A percentile compares a stretch with the other conserved stretches of the same genome.
phyloP scores from a whole-genome alignment of 78 protist species.

The Emiliania huxleyi region DNA sequence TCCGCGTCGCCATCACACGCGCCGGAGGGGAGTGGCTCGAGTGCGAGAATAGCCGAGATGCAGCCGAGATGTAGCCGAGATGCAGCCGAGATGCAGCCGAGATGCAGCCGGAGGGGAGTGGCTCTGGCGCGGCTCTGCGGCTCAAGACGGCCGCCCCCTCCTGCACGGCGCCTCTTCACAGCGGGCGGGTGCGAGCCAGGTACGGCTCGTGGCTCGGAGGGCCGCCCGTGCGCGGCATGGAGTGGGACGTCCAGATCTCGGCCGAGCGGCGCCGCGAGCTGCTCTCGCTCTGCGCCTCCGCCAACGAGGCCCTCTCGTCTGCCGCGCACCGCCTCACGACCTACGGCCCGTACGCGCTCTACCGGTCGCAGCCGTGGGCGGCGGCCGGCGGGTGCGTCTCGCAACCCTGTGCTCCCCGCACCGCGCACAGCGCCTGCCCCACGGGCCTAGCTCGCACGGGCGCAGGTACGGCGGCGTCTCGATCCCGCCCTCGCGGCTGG shows the following conservation, averaged over 20 bases:
- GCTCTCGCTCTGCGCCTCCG: background rate
- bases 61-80: no score
- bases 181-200: no score
- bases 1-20: background rate
- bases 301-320: background rate
- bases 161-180: no score
- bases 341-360: background rate
- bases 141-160: no score
- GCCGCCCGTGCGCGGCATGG: background rate
- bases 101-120: no score
- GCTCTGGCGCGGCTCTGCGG: no score
- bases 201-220: background rate
- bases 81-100: no score
- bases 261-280: background rate
- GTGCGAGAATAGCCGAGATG: no score
- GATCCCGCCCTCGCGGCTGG: background rate
- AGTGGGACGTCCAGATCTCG: background rate
- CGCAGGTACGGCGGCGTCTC: background rate
- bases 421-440: no score
- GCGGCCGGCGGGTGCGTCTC: background rate
- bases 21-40: conserved; percentile 22
- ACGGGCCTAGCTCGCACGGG: background rate
- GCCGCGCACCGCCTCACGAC: background rate
- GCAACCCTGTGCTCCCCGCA: no score
- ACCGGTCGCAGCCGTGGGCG: background rate